phyloP scores from a whole-genome alignment of 441 rosid genomes.

The California macrophylla region DNA sequence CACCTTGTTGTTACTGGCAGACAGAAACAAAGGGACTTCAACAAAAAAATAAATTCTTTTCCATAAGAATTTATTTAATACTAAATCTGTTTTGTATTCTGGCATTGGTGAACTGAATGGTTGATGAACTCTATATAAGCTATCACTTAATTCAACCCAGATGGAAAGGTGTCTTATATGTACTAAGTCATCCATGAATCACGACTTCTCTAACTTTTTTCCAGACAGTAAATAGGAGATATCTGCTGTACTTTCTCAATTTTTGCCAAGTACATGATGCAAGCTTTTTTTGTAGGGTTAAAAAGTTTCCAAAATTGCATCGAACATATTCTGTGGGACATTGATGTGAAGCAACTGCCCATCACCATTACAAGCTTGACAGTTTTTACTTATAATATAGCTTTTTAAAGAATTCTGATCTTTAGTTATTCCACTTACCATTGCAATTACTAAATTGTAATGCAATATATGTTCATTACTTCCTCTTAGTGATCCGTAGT shows the following conservation, averaged over 20 bases:
- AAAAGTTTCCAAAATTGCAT: not conserved
- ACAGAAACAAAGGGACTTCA: not conserved
- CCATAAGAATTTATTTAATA: not conserved
- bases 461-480: too few relatives aligned
- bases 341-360: not conserved
- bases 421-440: too few relatives aligned
- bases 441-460: too few relatives aligned
- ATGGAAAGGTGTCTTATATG: not conserved
- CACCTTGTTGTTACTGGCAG: not conserved
- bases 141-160: not conserved
- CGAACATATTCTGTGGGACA: not conserved
- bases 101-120: not conserved
- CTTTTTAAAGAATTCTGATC: too few relatives aligned
- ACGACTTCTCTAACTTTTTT: not conserved
- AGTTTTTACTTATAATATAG: not conserved
- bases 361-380: not conserved
- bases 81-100: not conserved
- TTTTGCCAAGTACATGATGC: not conserved
- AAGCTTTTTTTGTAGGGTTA: not conserved
- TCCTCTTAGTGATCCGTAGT: too few relatives aligned
- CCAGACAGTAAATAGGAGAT: not conserved
- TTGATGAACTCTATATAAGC: too few relatives aligned
- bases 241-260: not conserved
- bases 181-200: not conserved
- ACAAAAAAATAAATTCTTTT: not conserved